Conservation (phyloP, 768 basidiomycete genomes). For the Suillus bovinus region DNA sequence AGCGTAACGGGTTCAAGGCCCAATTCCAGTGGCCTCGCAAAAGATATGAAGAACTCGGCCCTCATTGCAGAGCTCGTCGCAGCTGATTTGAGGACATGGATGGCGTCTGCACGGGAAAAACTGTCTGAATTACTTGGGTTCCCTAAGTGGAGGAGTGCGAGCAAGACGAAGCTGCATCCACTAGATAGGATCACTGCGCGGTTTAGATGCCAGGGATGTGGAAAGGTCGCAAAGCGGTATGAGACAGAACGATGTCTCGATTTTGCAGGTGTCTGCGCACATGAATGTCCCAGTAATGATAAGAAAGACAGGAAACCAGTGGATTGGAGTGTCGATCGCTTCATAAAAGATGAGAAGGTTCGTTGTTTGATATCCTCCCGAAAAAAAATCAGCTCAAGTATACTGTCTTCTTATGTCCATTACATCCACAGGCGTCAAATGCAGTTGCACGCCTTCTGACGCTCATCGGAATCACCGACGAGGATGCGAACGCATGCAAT, state of each 20-base stretch:
- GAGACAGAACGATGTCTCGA: slow-evolving; percentile 49
- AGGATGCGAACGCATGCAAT: slow-evolving; percentile 24
- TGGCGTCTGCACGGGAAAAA: slow-evolving; percentile 39
- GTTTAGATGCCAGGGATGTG: slow-evolving; percentile 59
- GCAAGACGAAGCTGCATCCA: slow-evolving; percentile 49
- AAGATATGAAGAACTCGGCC: slow-evolving; percentile 26
- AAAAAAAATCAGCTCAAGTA: not conserved
- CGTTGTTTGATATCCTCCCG: slow-evolving; percentile 2
- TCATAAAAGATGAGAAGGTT: slow-evolving; percentile 63
- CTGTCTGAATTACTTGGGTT: slow-evolving; percentile 51
- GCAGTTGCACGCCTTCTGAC: slow-evolving; percentile 41
- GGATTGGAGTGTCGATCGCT: slow-evolving; percentile 51
- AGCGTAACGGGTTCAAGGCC: not conserved
- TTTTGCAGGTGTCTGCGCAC: slow-evolving; percentile 58
- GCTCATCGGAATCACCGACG: slow-evolving; percentile 31
- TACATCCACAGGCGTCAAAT: slow-evolving; percentile 44
- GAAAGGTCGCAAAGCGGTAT: slow-evolving; percentile 35
- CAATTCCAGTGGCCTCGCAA: slow-evolving; percentile 18
- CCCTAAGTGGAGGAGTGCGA: slow-evolving; percentile 50
- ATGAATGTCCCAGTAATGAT: slow-evolving; percentile 43
- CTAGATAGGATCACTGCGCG: slow-evolving; percentile 58
- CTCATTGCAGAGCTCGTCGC: slow-evolving; percentile 40
- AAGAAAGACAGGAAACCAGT: slow-evolving; percentile 27
- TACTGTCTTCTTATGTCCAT: not conserved
- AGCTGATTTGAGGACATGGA: slow-evolving; percentile 52